phyloP scores from a whole-genome alignment of 371 early-diverging fungal species.

The Saksenaea vasiformis region DNA sequence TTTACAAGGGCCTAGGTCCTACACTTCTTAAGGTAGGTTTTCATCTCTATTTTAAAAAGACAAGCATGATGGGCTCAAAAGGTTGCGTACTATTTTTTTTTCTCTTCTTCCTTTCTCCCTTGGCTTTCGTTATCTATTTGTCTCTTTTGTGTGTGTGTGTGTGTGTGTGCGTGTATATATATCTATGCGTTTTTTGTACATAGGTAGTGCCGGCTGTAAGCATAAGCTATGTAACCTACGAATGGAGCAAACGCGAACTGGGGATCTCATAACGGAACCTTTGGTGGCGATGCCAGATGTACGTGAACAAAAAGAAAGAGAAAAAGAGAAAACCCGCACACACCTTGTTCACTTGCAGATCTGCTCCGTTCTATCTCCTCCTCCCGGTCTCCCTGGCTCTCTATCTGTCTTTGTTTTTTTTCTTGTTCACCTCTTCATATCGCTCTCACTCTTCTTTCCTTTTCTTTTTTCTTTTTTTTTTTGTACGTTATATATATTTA shows the following conservation, averaged over 20 bases:
- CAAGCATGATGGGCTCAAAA: neutral
- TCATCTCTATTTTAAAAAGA: neutral
- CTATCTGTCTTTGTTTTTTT: neutral
- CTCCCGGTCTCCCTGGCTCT: too few species aligned
- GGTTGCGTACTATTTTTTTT: neutral
- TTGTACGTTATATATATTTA: slow-evolving; percentile 1
- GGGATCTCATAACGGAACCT: slow-evolving; percentile 31
- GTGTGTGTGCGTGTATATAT: neutral
- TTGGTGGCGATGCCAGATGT: neutral
- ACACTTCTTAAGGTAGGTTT: slow-evolving; percentile 66
- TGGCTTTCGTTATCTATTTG: neutral
- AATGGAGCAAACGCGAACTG: slow-evolving; percentile 57
- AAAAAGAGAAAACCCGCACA: too few species aligned
- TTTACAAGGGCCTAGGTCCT: slow-evolving; percentile 87
- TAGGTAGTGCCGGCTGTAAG: slow-evolving; percentile 69
- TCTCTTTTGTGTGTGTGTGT: too few species aligned
- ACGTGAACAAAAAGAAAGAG: neutral
- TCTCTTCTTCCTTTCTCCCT: neutral
- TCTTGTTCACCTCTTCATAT: neutral
- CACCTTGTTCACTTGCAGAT: neutral
- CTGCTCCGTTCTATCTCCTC: neutral
- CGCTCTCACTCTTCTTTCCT: neutral
- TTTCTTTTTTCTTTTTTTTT: neutral
- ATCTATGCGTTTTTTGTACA: neutral
- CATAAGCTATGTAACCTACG: slow-evolving; percentile 67